These are phyloP conservation scores for Plantago elongata DNA, from an alignment of 257 asterid genomes.

Conservation along the genomic window DNA sequence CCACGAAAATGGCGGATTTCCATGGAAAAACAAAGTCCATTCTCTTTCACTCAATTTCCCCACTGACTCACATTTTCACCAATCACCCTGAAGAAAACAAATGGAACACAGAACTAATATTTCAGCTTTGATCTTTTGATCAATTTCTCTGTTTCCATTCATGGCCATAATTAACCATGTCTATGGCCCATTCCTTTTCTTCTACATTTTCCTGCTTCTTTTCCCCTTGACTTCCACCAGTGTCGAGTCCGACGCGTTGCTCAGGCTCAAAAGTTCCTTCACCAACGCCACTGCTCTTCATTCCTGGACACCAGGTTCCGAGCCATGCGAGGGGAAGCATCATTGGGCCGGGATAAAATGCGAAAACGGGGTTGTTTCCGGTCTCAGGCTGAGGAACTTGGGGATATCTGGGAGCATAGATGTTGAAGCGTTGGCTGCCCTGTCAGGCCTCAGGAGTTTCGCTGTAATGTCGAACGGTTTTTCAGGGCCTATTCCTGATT, in stretches of 20 bases:
- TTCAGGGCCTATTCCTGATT: slow-evolving; percentile 71
- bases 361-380: slow-evolving; percentile 32
- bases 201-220: slow-evolving; percentile 25
- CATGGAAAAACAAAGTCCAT: slow-evolving; percentile 25
- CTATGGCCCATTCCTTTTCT: slow-evolving; percentile 28
- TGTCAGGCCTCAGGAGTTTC: slow-evolving; percentile 46
- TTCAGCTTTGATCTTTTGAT: background rate
- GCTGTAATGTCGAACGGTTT: slow-evolving; percentile 44
- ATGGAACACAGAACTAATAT: slow-evolving; percentile 1
- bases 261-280: slow-evolving; percentile 50
- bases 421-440: slow-evolving; percentile 48
- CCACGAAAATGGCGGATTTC: slow-evolving; percentile 38
- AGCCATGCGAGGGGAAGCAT: slow-evolving; percentile 39
- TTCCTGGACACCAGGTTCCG: slow-evolving; percentile 65
- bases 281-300: slow-evolving; percentile 41
- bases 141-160: background rate
- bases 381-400: slow-evolving; percentile 39
- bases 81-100: background rate
- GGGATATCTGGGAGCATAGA: slow-evolving; percentile 65
- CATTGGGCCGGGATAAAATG: slow-evolving; percentile 61
- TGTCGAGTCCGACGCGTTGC: slow-evolving; percentile 55
- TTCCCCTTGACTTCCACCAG: slow-evolving; percentile 22
- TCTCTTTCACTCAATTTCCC: slow-evolving; percentile 19
- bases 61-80: slow-evolving; percentile 3
- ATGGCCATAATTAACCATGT: slow-evolving; percentile 51